Evolutionary conservation across 2,329 filamentous ascomycete species (phyloP).

Genomic region (Alternaria arborescens): DNA sequence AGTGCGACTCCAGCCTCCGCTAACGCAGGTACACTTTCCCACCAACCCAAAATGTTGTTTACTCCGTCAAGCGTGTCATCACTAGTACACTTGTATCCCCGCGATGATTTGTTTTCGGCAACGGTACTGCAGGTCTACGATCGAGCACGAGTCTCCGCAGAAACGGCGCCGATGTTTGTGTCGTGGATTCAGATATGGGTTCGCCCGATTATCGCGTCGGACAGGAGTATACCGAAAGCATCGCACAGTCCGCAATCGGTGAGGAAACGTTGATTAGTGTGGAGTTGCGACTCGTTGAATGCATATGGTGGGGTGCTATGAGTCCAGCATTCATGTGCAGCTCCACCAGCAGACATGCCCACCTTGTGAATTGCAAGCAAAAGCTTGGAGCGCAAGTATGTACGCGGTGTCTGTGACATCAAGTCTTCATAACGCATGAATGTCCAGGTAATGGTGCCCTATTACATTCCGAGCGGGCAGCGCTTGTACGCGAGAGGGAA

Average conservation of each 20-base stretch:
- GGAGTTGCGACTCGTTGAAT: slow-evolving; percentile 2
- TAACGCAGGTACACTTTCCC: slow-evolving; percentile 50
- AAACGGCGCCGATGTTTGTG: slow-evolving; percentile 21
- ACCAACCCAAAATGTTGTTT: slow-evolving; percentile 45
- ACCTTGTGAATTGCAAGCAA: slow-evolving; percentile 15
- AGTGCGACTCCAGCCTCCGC: slow-evolving; percentile 33
- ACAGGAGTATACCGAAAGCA: background rate
- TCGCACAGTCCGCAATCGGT: background rate
- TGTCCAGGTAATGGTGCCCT: slow-evolving; percentile 33
- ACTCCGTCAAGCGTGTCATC: slow-evolving; percentile 41
- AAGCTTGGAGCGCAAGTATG: slow-evolving; percentile 19
- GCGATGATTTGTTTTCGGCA: slow-evolving; percentile 41
- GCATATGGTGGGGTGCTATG: slow-evolving; percentile 12
- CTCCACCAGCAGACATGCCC: slow-evolving; percentile 12
- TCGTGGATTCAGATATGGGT: slow-evolving; percentile 11
- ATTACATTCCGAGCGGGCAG: slow-evolving; percentile 33
- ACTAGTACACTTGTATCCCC: slow-evolving; percentile 14
- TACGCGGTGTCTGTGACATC: slow-evolving; percentile 34
- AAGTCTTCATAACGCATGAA: slow-evolving; percentile 41
- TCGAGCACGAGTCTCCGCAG: slow-evolving; percentile 41
- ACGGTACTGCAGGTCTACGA: slow-evolving; percentile 37
- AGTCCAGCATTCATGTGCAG: slow-evolving; percentile 8
- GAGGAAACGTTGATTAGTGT: slow-evolving; percentile 7
- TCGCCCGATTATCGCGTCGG: background rate
- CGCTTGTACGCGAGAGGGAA: slow-evolving; percentile 42